Base-by-base conservation (phyloP, 208 protist genomes). In the Acanthamoeba castellanii region DNA sequence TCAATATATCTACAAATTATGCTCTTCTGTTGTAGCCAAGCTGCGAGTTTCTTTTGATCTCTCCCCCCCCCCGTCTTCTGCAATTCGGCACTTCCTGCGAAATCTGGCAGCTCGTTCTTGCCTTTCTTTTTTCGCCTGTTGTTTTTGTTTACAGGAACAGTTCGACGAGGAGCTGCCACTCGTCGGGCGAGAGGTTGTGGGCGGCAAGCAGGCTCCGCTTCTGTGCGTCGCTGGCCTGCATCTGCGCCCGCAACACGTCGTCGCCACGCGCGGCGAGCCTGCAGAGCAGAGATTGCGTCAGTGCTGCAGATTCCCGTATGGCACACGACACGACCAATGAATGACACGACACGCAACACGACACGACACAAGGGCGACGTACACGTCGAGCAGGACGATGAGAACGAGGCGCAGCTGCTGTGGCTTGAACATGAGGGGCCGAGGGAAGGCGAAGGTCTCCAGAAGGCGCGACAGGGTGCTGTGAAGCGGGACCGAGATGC, bases 81-180 rank as follows among this genome's bases (percentile, higher is more conserved):
- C 8, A 55, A 55, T 55, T 55, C 50, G 5, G 50, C 8, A 16
- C 50, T 55, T 55, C 50, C 50, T 55, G 50, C 50, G 50, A 13
- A 55, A 55, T 55, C 50, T 55, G 50, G 50, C 13, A 16, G 5
- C 50, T 55, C 8, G 50, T 16, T 55, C 5, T 55, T 55, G n/a
- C 50, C 13, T 55, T 55, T 5, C 50, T 25, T 66, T 66, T 66
- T 66, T 66, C 6, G 59, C 13, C 22, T 66, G 6, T 66, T 66
- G 6, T 42, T 42, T 42, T 3, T 76, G 25, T 42, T 8, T 5
- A 3, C 9, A 45, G 30, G 32, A 85, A 85, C 37, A 85, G 8
- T 14, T 47, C 76, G 8, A 85, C 42, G 8, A 85, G 76, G 25
- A 85, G 13, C 76, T 85, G 9, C 76, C 76, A 85, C n/a, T 85